A percentile compares a stretch with the other conserved stretches of the same genome.
These are phyloP conservation scores for Parastagonospora nodorum DNA, from an alignment of 2,329 filamentous ascomycete species.

Conservation along the genomic window DNA sequence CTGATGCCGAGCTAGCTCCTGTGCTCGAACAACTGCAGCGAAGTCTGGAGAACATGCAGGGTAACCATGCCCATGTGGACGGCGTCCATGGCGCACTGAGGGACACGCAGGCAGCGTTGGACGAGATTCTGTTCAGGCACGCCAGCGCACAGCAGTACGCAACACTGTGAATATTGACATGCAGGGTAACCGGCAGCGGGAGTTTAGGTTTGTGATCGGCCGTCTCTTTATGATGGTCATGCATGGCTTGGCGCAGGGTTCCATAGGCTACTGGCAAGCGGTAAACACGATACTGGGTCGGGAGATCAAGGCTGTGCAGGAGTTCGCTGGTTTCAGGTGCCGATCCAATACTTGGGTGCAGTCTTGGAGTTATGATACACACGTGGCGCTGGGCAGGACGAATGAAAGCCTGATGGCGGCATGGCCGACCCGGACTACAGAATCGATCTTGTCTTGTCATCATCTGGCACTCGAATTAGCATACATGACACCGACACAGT, in stretches of 20 bases:
- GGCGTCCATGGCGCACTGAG: slow-evolving; percentile 40
- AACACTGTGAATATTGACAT: slow-evolving; percentile 35
- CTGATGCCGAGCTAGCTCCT: slow-evolving; percentile 39
- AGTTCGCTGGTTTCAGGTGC: slow-evolving; percentile 22
- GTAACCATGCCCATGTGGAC: slow-evolving; percentile 44
- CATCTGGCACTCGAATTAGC: slow-evolving; percentile 31
- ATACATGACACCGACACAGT: slow-evolving; percentile 23
- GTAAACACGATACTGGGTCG: slow-evolving; percentile 23
- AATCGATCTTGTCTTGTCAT: slow-evolving; percentile 6
- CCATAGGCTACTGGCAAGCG: slow-evolving; percentile 12
- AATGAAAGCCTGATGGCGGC: background rate
- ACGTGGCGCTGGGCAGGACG: background rate
- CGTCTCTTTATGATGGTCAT: slow-evolving; percentile 19
- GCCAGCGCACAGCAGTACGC: slow-evolving; percentile 38
- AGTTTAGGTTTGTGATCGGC: slow-evolving; percentile 20
- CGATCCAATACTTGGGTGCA: slow-evolving; percentile 25
- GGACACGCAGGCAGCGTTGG: slow-evolving; percentile 38
- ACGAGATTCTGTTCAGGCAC: slow-evolving; percentile 42
- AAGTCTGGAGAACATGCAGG: slow-evolving; percentile 47
- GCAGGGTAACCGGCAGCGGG: slow-evolving; percentile 16
- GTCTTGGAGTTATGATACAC: background rate
- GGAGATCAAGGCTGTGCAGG: slow-evolving; percentile 17
- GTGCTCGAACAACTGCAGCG: slow-evolving; percentile 45
- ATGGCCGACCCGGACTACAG: background rate
- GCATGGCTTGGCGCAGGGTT: slow-evolving; percentile 25